Evolutionary conservation across 768 basidiomycete genomes (phyloP).

Genomic region (Auricularia cornea): DNA sequence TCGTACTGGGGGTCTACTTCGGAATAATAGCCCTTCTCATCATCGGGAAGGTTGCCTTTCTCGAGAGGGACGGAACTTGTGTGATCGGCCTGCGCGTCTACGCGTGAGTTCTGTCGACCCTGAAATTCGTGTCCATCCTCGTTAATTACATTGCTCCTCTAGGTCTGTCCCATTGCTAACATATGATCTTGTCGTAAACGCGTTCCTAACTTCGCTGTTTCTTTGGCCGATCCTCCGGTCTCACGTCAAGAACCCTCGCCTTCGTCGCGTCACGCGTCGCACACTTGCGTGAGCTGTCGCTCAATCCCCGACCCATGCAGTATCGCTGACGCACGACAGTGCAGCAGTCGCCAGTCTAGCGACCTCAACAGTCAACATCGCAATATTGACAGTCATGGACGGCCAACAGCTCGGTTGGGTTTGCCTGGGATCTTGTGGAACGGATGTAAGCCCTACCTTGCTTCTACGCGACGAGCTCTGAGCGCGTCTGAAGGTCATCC

Average conservation of each 20-base stretch:
- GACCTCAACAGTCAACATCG: background rate
- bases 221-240: background rate
- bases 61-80: background rate
- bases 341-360: background rate
- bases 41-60: background rate
- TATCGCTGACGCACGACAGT: background rate
- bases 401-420: background rate
- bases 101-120: background rate
- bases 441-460: background rate
- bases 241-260: background rate
- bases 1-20: background rate
- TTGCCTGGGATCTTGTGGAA: background rate
- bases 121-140: background rate
- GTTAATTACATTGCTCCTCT: background rate
- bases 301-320: too few species aligned
- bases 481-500: too few species aligned
- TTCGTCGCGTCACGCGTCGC: background rate
- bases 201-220: background rate
- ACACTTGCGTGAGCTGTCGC: background rate
- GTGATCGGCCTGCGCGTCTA: background rate
- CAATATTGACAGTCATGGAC: background rate
- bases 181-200: background rate
- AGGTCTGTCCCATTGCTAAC: background rate
- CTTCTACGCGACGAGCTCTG: background rate
- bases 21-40: background rate